Evolutionary conservation across 331 rosid genomes (phyloP), one percentile per base, ranked within the genome.

Genomic region (Rosa hybrid): DNA sequence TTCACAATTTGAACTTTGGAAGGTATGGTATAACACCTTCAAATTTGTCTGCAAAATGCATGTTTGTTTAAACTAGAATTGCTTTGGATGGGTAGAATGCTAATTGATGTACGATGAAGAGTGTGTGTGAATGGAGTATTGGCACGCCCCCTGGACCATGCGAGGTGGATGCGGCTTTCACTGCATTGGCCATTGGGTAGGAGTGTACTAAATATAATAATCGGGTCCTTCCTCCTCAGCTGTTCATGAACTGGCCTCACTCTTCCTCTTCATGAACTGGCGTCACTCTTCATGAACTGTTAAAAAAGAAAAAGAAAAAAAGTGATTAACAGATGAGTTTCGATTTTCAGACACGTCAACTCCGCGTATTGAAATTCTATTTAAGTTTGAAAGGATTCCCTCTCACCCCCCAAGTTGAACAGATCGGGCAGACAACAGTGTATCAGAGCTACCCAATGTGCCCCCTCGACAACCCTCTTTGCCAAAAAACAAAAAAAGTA

Each of bases 21-120:
- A 68, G 34, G 48, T 48, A 20, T 34, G 12, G 20, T 63, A 27
- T 27, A 5, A 75, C 17, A 46, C 23, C 34, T 9, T 50, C 18
- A 44, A 39, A 74, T 7, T 75, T 74, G 56, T 74, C 17, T 59
- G 75, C 67, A 80, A 8, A 34, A 39, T 80, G 57, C 74, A 72
- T 72, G 25, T 27, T 80, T 62, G 72, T 30, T 65, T 27, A 8
- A 30, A 80, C 78, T 71, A 46, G 65, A 72, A 38, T 48, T 62
- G 71, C 63, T 49, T 41, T 74, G 67, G 34, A 60, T 60, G 7
- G 38, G 45, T 67, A 7, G 46, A 16, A 64, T 30, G 42, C 2
- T 63, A 38, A 59, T 57, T 41, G 17, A 3, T 75, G n/a, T 12
- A 74, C 68, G 10, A 54, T 34, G 68, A 39, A 39, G 64, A 17